These are phyloP conservation scores for Carex littledalei DNA, from an alignment of 176 grass and related monocot genomes.

Conservation along the genomic window DNA sequence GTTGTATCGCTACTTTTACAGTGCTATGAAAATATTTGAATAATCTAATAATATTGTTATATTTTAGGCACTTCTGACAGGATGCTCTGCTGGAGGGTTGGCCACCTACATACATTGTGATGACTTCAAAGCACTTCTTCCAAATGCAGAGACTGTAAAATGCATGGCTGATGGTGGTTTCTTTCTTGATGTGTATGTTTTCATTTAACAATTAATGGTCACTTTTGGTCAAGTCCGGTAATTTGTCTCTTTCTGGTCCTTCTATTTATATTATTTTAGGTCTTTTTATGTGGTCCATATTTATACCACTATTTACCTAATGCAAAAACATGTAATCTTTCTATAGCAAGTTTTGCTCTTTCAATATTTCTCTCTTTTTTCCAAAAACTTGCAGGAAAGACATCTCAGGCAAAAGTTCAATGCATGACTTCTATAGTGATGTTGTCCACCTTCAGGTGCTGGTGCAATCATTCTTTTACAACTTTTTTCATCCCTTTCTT, in stretches of 20 bases:
- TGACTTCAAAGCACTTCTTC: constrained; percentile 42
- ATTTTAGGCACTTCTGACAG: constrained; percentile 60
- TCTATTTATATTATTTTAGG: background rate
- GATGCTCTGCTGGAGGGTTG: constrained; percentile 79
- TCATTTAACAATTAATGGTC: background rate
- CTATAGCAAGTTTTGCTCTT: background rate
- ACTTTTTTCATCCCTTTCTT: background rate
- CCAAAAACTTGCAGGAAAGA: constrained; percentile 36
- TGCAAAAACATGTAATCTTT: background rate
- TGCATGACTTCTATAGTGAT: constrained; percentile 31
- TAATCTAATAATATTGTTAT: background rate
- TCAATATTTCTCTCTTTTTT: background rate
- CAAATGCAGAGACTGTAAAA: constrained; percentile 40
- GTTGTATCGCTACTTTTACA: constrained; percentile 10
- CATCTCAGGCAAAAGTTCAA: constrained; percentile 49
- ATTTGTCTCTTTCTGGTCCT: background rate
- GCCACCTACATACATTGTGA: constrained; percentile 62
- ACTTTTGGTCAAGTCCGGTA: background rate
- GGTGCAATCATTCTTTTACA: background rate
- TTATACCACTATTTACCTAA: background rate
- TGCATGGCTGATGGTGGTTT: constrained; percentile 82
- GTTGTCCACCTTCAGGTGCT: constrained; percentile 63
- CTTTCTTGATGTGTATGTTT: constrained; percentile 60
- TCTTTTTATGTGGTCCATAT: background rate
- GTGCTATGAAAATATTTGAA: background rate